phyloP scores from a whole-genome alignment of 1,284 basidiomycete species.

The Neolentinus lepideus region DNA sequence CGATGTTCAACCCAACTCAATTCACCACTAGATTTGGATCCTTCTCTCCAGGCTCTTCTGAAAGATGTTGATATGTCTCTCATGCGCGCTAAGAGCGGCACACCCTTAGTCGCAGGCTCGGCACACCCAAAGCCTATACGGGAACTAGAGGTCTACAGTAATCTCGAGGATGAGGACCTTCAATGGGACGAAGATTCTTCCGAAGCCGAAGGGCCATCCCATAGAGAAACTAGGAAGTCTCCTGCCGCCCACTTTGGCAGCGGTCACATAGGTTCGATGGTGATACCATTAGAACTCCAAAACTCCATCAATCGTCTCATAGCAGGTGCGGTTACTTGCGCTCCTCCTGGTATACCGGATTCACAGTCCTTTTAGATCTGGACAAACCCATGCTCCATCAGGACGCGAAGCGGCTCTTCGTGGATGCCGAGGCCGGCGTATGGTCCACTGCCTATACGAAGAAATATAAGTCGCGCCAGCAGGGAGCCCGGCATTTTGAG shows the following conservation, averaged over 20 bases:
- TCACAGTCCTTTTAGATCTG: conserved; percentile 33
- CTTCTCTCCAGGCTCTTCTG: conserved; percentile 50
- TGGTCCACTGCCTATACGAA: conserved; percentile 52
- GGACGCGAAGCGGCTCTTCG: conserved; percentile 67
- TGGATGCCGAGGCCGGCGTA: conserved; percentile 19
- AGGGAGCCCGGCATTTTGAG: conserved; percentile 47
- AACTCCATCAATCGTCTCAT: conserved; percentile 51
- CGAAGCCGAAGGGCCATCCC: conserved; percentile 24
- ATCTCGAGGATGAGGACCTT: conserved; percentile 14
- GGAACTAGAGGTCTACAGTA: conserved; percentile 46
- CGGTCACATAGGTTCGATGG: conserved; percentile 58
- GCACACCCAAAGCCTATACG: conserved; percentile 19
- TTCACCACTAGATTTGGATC: conserved; percentile 52
- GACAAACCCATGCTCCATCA: conserved; percentile 57
- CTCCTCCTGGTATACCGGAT: conserved; percentile 2
- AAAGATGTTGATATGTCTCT: conserved; percentile 62
- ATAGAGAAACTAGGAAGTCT: conserved; percentile 53
- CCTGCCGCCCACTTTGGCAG: conserved; percentile 79
- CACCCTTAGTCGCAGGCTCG: conserved; percentile 7
- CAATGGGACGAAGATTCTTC: neutral
- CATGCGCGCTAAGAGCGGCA: conserved; percentile 30
- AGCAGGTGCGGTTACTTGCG: conserved; percentile 34
- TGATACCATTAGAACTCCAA: conserved; percentile 65
- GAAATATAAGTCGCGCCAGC: conserved; percentile 51
- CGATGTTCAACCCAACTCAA: conserved; percentile 21